These are phyloP conservation scores for Rhododendron ovatum DNA, from an alignment of 148 eudicot species.

Conservation along the genomic window DNA sequence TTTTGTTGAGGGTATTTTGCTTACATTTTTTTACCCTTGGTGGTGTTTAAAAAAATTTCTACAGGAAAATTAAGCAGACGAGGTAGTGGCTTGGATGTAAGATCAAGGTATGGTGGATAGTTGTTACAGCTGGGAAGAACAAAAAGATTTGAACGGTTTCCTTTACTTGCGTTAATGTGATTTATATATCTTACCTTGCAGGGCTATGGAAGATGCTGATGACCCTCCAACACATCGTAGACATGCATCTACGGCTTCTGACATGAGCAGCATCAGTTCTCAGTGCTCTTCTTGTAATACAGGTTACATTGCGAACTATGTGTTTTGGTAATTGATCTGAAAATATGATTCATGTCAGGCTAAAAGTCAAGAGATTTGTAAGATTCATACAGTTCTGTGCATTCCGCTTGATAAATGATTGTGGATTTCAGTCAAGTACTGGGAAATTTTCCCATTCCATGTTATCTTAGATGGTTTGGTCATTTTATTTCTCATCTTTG, in stretches of 20 bases:
- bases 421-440: neutral
- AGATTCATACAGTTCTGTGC: neutral
- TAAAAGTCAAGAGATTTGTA: neutral
- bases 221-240: constrained; percentile 56
- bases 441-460: neutral
- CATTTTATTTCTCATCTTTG: neutral
- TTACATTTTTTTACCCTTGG: neutral
- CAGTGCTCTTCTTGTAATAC: constrained; percentile 42
- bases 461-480: neutral
- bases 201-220: constrained; percentile 49
- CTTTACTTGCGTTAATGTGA: neutral
- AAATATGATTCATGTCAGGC: neutral
- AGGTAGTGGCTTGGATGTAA: constrained; percentile 40
- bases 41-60: constrained; percentile 12
- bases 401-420: neutral
- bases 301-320: constrained; percentile 33
- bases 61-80: constrained; percentile 50
- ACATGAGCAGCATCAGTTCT: constrained; percentile 50
- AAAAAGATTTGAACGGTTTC: neutral
- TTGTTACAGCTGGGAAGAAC: constrained; percentile 6
- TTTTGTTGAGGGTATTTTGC: neutral
- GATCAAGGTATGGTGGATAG: constrained; percentile 43
- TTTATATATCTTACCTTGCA: constrained; percentile 18
- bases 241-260: constrained; percentile 56
- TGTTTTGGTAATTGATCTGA: neutral